Evolutionary conservation across 768 basidiomycete genomes (phyloP).

Genomic region (Gyrodon lividus): DNA sequence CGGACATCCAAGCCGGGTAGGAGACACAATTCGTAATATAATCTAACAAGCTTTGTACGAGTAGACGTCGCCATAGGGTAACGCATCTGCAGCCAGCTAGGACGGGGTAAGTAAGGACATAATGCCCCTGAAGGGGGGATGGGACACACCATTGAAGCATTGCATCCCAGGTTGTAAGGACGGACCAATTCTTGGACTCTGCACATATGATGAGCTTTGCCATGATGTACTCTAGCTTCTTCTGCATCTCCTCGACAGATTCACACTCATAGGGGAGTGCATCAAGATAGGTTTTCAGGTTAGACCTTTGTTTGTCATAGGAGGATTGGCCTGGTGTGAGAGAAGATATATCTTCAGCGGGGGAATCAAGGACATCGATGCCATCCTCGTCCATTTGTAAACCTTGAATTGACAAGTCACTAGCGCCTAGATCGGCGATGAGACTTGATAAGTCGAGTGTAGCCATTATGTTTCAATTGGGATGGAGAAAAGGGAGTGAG

Average conservation of each 20-base stretch:
- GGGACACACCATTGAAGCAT: slow-evolving; percentile 67
- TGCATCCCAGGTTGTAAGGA: slow-evolving; percentile 76
- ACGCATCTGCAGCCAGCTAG: slow-evolving; percentile 78
- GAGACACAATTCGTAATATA: slow-evolving; percentile 80
- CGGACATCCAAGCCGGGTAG: slow-evolving; percentile 75
- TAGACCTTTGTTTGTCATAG: slow-evolving; percentile 56
- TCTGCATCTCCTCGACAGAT: slow-evolving; percentile 67
- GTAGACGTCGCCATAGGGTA: slow-evolving; percentile 72
- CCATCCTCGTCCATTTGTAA: slow-evolving; percentile 61
- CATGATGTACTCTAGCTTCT: slow-evolving; percentile 65
- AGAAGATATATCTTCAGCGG: slow-evolving; percentile 31
- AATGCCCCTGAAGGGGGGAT: neutral
- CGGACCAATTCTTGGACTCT: slow-evolving; percentile 73
- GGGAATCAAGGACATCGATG: slow-evolving; percentile 43
- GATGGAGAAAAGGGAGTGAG: slow-evolving; percentile 1
- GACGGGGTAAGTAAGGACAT: slow-evolving; percentile 12
- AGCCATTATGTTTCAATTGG: slow-evolving; percentile 16
- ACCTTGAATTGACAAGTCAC: slow-evolving; percentile 22
- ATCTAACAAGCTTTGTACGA: slow-evolving; percentile 65
- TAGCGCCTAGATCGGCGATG: slow-evolving; percentile 24
- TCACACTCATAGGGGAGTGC: slow-evolving; percentile 75
- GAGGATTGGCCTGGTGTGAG: slow-evolving; percentile 33
- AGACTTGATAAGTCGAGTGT: slow-evolving; percentile 24
- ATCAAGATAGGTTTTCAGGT: slow-evolving; percentile 64
- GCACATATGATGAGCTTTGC: slow-evolving; percentile 67